Evolutionary conservation across 805 yeast species (phyloP).

Genomic region (Yarrowia sp.): DNA sequence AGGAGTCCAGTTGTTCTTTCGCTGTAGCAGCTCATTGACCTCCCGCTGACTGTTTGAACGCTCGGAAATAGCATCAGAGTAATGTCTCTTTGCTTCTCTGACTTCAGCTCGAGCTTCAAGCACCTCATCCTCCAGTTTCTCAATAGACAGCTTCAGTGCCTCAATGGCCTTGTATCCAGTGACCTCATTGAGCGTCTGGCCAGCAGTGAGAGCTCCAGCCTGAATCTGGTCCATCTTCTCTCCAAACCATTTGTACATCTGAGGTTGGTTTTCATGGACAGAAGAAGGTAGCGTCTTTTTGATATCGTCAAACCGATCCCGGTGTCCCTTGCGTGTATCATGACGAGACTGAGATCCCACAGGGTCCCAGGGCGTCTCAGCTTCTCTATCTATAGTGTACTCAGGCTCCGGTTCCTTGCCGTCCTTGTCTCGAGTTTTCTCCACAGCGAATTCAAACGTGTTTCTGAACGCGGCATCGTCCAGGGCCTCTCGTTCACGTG

Average conservation of each 20-base stretch:
- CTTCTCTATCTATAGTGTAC: neutral
- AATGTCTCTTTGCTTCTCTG: slow-evolving; percentile 48
- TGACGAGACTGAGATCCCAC: neutral
- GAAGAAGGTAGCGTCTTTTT: slow-evolving; percentile 7
- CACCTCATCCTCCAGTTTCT: slow-evolving; percentile 51
- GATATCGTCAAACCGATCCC: slow-evolving; percentile 3
- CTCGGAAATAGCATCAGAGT: slow-evolving; percentile 58
- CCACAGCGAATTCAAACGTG: slow-evolving; percentile 1
- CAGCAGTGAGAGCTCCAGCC: slow-evolving; percentile 39
- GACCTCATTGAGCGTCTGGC: slow-evolving; percentile 73
- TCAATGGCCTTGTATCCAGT: slow-evolving; percentile 89
- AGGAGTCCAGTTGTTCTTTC: slow-evolving; percentile 80
- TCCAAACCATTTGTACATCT: slow-evolving; percentile 33
- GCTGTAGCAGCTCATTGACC: slow-evolving; percentile 79
- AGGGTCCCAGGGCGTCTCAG: neutral
- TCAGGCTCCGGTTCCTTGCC: neutral
- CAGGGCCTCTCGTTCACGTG: neutral
- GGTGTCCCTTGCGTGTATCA: neutral
- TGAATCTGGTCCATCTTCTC: slow-evolving; percentile 39
- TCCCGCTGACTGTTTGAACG: slow-evolving; percentile 75
- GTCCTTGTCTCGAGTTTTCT: neutral
- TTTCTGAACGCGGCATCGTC: slow-evolving; percentile 1
- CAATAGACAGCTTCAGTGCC: slow-evolving; percentile 61
- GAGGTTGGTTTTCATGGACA: slow-evolving; percentile 5
- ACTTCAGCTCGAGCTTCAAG: slow-evolving; percentile 50